Percentiles rank a stretch among this genome's conserved stretches.
These are phyloP conservation scores for Euphorbia peplus DNA, from an alignment of 345 rosid genomes.

Conservation along the genomic window DNA sequence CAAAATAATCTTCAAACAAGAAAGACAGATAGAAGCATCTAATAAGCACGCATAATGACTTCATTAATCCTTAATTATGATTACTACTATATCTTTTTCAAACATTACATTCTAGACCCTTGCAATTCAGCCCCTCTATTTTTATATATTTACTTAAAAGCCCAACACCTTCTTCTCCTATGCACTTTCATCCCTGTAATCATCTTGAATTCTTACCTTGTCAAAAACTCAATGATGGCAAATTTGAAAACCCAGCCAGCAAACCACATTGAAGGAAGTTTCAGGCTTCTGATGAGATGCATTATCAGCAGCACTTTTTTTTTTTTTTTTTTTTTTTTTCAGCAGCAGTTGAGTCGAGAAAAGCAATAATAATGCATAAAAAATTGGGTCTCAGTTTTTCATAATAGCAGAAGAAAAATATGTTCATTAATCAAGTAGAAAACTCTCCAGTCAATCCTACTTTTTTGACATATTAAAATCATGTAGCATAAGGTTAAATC, in stretches of 20 bases:
- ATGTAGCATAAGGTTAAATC: background rate
- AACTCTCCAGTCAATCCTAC: slow-evolving; percentile 17
- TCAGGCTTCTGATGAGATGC: background rate
- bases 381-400: background rate
- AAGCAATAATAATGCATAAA: slow-evolving; percentile 13
- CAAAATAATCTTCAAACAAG: background rate
- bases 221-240: slow-evolving; percentile 20
- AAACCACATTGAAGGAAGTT: background rate
- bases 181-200: background rate
- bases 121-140: background rate
- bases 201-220: background rate
- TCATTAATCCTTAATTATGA: background rate
- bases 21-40: background rate
- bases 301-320: slow-evolving; percentile 11
- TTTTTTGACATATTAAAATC: slow-evolving; percentile 13
- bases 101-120: background rate
- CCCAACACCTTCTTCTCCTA: background rate
- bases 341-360: slow-evolving; percentile 20
- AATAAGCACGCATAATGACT: background rate
- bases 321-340: too few relatives aligned
- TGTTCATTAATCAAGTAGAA: slow-evolving; percentile 10
- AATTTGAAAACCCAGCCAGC: slow-evolving; percentile 4
- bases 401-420: background rate
- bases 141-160: too few relatives aligned
- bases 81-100: background rate